These are phyloP conservation scores for Ceriops tagal DNA, from an alignment of 345 rosid genomes.

Conservation along the genomic window DNA sequence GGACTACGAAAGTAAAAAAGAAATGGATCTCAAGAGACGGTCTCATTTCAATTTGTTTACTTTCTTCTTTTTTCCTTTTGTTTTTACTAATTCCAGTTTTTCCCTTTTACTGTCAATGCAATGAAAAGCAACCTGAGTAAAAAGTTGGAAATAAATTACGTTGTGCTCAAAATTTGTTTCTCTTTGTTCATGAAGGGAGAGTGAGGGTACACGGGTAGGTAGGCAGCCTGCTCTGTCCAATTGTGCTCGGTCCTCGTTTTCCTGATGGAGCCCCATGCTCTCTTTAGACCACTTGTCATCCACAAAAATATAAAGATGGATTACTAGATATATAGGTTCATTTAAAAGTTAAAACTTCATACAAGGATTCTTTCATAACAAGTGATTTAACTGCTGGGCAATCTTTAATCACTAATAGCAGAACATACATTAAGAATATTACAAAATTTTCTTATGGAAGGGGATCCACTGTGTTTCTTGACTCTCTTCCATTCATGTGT, in stretches of 20 bases:
- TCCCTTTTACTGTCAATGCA: constrained; percentile 25
- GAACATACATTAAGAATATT: background rate
- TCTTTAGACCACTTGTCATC: constrained; percentile 12
- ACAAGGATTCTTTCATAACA: background rate
- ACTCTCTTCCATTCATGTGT: no score
- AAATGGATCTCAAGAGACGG: constrained; percentile 26
- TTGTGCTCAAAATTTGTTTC: constrained; percentile 14
- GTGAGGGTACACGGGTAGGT: constrained; percentile 4
- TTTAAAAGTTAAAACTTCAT: background rate
- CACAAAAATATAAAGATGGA: background rate
- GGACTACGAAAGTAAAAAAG: constrained; percentile 4
- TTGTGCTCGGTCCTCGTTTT: constrained; percentile 11
- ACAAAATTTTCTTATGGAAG: no score
- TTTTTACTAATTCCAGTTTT: background rate
- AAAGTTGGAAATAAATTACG: constrained; percentile 35
- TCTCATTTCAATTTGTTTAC: constrained; percentile 4
- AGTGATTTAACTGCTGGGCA: no score
- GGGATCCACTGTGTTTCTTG: no score
- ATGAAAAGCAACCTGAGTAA: constrained; percentile 36
- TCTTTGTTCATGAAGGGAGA: constrained; percentile 25
- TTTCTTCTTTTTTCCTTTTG: constrained; percentile 6
- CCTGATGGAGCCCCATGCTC: constrained; percentile 28
- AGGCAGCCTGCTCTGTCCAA: constrained; percentile 13
- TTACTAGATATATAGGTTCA: background rate
- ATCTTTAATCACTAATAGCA: no score